Base-by-base conservation (phyloP, 768 basidiomycete species). In the Lanmaoa pseudosensibilis region DNA sequence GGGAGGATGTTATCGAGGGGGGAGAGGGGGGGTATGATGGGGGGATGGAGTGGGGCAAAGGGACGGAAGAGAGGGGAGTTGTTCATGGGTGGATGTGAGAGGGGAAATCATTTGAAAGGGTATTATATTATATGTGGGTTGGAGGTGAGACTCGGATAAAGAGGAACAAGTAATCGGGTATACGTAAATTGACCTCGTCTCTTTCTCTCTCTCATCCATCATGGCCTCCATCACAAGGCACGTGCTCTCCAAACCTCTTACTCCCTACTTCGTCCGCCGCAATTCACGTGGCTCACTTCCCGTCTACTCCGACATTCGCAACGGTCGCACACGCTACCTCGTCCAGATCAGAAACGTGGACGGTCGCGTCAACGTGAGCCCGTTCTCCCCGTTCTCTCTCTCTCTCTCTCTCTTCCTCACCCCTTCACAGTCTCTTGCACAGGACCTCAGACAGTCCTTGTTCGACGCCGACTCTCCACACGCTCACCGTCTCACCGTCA, bases 271-370 rank as follows among this genome's bases (percentile, higher is more conserved):
- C 58, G 77, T 92, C 44, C 80, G 82, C 21, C 82, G 90, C 58
- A 91, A 88, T 70, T 69, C 80, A 46, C 78, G 78, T 48, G 86
- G 87, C 33, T 80, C 81, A 46, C 77, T 92, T 32, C 89, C 90
- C 43, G 87, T 92, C 25, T 90, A 90, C 69, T 81, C 86, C 30
- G 87, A 91, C 68, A 67, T 88, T 44, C 83, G 86, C 59, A 89
- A 87, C 68, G 82, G 73, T 3, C 32, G 81, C 86, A 56, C 84
- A 5, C 81, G 83, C 53, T 74, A 83, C 57, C 74, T 81, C 36
- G 71, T 87, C 43, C 77, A 80, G 44, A 77, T 92, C 55, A 81
- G 85, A 50, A 87, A 90, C 70, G 75, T 92, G 10, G 78, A 90
- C 55, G 90, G 90, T 19, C 78, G 82, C 58, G 65, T 74, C 56